phyloP scores from a whole-genome alignment of 176 grass and related monocot species.

The Cenchrus americanus region DNA sequence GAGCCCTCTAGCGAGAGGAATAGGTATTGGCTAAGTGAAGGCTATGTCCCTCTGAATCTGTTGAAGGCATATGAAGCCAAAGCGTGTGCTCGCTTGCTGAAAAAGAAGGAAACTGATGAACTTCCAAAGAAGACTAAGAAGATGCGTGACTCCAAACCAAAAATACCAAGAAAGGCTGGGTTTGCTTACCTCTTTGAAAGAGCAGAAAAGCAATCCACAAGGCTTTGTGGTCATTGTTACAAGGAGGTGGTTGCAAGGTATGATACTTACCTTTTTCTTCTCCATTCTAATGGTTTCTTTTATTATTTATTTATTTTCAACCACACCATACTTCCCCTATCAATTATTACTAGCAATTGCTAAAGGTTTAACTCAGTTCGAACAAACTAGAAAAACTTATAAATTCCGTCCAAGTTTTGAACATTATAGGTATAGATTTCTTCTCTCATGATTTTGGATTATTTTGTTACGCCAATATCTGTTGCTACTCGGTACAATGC shows the following conservation, averaged over 20 bases:
- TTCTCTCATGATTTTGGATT: not conserved
- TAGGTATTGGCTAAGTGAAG: slow-evolving; percentile 94
- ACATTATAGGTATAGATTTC: too few relatives aligned
- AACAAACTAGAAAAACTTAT: not conserved
- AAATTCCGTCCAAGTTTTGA: not conserved
- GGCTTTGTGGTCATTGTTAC: slow-evolving; percentile 79
- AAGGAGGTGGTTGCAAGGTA: slow-evolving; percentile 77
- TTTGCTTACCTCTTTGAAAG: slow-evolving; percentile 75
- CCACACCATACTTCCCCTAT: not conserved
- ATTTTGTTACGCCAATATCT: slow-evolving; percentile 13
- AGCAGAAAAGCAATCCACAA: slow-evolving; percentile 57
- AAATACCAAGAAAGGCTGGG: slow-evolving; percentile 53
- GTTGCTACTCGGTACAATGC: not conserved
- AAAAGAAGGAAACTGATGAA: slow-evolving; percentile 68
- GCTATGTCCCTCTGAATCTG: slow-evolving; percentile 75
- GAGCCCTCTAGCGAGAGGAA: slow-evolving; percentile 82
- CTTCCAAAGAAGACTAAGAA: slow-evolving; percentile 58
- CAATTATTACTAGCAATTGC: not conserved
- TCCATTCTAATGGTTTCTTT: slow-evolving; percentile 13
- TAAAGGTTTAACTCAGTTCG: not conserved
- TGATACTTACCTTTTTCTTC: slow-evolving; percentile 2
- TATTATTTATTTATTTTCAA: not conserved
- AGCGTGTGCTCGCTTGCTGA: slow-evolving; percentile 67
- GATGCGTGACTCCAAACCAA: slow-evolving; percentile 18
- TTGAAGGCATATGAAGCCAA: slow-evolving; percentile 89